Conservation (phyloP, 176 grass and related monocot genomes). For the Carex cristatella region DNA sequence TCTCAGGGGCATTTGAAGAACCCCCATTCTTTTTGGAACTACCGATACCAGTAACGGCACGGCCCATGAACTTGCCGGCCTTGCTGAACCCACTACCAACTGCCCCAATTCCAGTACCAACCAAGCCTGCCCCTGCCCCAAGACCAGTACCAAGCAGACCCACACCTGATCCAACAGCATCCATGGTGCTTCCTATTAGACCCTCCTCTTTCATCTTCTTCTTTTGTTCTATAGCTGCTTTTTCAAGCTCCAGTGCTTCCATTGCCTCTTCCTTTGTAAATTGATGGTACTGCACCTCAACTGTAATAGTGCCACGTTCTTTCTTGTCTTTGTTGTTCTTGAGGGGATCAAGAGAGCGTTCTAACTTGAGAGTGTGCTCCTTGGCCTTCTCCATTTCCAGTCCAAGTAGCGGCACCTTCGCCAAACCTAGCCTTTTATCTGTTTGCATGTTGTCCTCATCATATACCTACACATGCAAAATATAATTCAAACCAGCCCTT, state of each 20-base stretch:
- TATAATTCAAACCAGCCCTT: not conserved
- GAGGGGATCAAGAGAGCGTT: slow-evolving; percentile 67
- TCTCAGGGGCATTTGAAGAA: slow-evolving; percentile 1
- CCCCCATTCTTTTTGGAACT: slow-evolving; percentile 67
- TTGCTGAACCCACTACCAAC: slow-evolving; percentile 67
- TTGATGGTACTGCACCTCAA: slow-evolving; percentile 51
- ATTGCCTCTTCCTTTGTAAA: slow-evolving; percentile 81
- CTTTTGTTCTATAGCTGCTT: slow-evolving; percentile 66
- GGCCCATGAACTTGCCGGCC: slow-evolving; percentile 91
- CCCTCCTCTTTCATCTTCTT: slow-evolving; percentile 78
- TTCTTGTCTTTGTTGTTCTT: slow-evolving; percentile 72
- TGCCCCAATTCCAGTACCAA: slow-evolving; percentile 62
- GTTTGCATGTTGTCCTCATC: slow-evolving; percentile 74
- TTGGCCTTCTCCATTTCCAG: slow-evolving; percentile 44
- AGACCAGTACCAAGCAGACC: slow-evolving; percentile 68
- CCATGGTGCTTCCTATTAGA: slow-evolving; percentile 89
- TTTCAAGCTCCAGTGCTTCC: slow-evolving; percentile 57
- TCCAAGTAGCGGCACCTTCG: slow-evolving; percentile 49
- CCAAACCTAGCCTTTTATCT: slow-evolving; percentile 73
- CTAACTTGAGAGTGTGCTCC: slow-evolving; percentile 60
- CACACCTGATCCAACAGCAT: slow-evolving; percentile 79
- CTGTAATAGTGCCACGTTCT: slow-evolving; percentile 64
- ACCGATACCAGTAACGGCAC: slow-evolving; percentile 55
- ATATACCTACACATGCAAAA: slow-evolving; percentile 46
- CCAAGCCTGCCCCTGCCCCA: slow-evolving; percentile 52